Conservation (phyloP, 2,329 filamentous ascomycete genomes). For the Colletotrichum sansevieriae region DNA sequence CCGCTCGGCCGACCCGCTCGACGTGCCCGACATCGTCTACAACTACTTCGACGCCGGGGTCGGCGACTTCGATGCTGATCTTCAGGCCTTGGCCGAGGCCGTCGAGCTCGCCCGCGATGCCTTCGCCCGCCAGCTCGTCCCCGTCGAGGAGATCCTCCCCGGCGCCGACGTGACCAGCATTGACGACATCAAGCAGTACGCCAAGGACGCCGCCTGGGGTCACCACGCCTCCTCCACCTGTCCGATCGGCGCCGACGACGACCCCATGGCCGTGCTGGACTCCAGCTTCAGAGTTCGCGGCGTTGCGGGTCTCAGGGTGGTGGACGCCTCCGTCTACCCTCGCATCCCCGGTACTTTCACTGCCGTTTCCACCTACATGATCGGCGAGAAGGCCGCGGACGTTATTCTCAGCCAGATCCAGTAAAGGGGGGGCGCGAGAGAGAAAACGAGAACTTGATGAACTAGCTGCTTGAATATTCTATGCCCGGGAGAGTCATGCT, state of each 20-base stretch:
- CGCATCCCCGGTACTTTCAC: constrained; percentile 51
- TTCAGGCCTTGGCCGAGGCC: constrained; percentile 69
- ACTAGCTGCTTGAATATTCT: background rate
- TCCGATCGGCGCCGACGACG: constrained; percentile 49
- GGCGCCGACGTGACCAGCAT: constrained; percentile 40
- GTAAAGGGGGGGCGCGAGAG: background rate
- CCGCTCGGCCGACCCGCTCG: constrained; percentile 71
- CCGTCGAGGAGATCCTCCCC: constrained; percentile 42
- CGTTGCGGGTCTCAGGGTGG: constrained; percentile 60
- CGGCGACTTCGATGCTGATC: constrained; percentile 60
- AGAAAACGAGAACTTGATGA: background rate
- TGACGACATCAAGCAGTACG: constrained; percentile 44
- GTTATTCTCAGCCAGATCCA: constrained; percentile 45
- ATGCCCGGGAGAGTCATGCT: too few relatives aligned
- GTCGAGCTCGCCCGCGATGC: constrained; percentile 65
- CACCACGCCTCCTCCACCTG: constrained; percentile 52
- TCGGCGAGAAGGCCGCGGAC: constrained; percentile 51
- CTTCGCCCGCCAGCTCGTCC: constrained; percentile 46
- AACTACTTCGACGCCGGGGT: constrained; percentile 69
- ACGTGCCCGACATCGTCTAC: constrained; percentile 73
- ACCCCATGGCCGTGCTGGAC: constrained; percentile 59
- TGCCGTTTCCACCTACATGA: constrained; percentile 50
- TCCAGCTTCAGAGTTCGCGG: constrained; percentile 61
- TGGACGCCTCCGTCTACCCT: constrained; percentile 61
- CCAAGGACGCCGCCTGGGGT: constrained; percentile 51